phyloP scores from a whole-genome alignment of 495 filamentous ascomycete genomes.

The Diplogelasinospora grovesii region DNA sequence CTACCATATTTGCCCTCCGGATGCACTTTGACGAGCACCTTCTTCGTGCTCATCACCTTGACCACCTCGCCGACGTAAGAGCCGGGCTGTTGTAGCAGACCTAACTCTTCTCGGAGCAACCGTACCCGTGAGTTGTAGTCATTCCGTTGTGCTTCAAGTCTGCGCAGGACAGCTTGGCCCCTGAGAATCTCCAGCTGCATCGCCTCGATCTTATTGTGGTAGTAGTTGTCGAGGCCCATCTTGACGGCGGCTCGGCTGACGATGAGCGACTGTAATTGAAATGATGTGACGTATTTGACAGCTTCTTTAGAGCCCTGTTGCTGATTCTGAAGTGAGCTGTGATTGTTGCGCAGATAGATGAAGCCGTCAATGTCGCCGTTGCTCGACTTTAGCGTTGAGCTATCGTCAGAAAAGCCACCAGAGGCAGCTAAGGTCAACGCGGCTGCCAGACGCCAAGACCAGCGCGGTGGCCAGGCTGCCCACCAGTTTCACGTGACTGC shows the following conservation, averaged over 20 bases:
- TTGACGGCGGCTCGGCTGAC: constrained; percentile 27
- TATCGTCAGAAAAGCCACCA: constrained; percentile 1
- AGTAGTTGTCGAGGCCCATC: constrained; percentile 99
- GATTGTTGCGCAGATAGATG: constrained; percentile 1
- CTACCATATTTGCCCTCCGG: constrained; percentile 99
- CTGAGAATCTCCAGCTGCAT: constrained; percentile 99
- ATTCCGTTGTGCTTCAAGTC: constrained; percentile 96
- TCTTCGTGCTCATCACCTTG: constrained; percentile 99
- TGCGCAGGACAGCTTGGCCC: constrained; percentile 87
- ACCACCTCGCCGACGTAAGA: constrained; percentile 99
- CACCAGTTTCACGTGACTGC: too few relatives aligned
- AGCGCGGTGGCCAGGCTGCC: too few relatives aligned
- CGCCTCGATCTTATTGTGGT: constrained; percentile 98
- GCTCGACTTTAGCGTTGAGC: constrained; percentile 1
- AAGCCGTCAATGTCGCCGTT: constrained; percentile 6
- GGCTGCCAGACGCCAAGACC: constrained; percentile 11
- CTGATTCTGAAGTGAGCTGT: too few relatives aligned
- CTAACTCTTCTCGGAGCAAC: constrained; percentile 90
- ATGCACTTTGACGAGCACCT: constrained; percentile 97
- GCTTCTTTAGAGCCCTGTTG: too few relatives aligned
- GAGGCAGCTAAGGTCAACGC: constrained; percentile 33
- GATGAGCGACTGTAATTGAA: background rate
- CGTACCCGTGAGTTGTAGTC: constrained; percentile 99
- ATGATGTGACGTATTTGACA: too few relatives aligned
- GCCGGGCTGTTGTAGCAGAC: constrained; percentile 91